Evolutionary conservation across 805 yeast species (phyloP).

Genomic region (Scheffersomyces spartinae): DNA sequence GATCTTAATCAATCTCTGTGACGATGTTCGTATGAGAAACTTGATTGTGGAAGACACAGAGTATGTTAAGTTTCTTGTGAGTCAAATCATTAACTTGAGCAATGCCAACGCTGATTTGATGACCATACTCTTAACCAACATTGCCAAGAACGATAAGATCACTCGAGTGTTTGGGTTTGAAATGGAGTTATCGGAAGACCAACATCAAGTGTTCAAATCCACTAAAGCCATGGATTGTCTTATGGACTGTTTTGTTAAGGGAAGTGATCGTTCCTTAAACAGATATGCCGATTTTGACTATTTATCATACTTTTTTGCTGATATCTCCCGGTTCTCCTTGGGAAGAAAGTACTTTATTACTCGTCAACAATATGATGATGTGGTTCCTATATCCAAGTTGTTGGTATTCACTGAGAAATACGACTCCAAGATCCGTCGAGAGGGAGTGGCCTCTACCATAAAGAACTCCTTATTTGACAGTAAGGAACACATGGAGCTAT

Average conservation of each 20-base stretch:
- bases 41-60: constrained; percentile 53
- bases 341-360: constrained; percentile 64
- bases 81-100: constrained; percentile 38
- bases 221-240: constrained; percentile 59
- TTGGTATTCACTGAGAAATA: constrained; percentile 75
- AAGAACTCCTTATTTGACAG: constrained; percentile 82
- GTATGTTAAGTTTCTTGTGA: constrained; percentile 38
- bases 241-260: constrained; percentile 84
- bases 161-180: constrained; percentile 35
- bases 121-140: constrained; percentile 74
- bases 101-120: constrained; percentile 69
- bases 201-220: constrained; percentile 41
- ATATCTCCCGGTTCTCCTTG: constrained; percentile 60
- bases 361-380: constrained; percentile 59
- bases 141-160: constrained; percentile 68
- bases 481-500: constrained; percentile 47
- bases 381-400: constrained; percentile 72
- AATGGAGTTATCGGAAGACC: constrained; percentile 23
- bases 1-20: constrained; percentile 74
- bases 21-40: constrained; percentile 50
- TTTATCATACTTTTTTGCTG: constrained; percentile 81
- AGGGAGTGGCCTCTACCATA: constrained; percentile 86
- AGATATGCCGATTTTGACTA: constrained; percentile 70
- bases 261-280: constrained; percentile 61
- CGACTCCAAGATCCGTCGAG: constrained; percentile 70